Percentiles rank a stretch among this genome's conserved stretches.
phyloP scores from a whole-genome alignment of 2,329 filamentous ascomycete species.

The Xylaria sp. region DNA sequence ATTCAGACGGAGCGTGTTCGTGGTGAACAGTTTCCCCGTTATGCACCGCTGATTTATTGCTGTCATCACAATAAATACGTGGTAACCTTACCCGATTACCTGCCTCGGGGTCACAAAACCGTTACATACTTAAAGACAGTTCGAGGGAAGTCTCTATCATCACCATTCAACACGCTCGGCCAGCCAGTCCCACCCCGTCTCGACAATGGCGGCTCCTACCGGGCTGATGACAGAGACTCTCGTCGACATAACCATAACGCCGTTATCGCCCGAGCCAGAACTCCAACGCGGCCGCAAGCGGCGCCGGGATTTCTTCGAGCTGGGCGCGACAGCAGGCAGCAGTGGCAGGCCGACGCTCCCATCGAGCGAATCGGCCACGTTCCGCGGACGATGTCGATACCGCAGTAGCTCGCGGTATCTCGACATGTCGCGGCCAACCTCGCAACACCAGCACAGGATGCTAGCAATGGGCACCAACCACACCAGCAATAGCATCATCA shows the following conservation, averaged over 20 bases:
- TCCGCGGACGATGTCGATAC: conserved; percentile 56
- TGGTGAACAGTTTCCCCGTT: background rate
- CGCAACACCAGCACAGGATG: conserved; percentile 31
- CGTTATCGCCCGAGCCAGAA: conserved; percentile 50
- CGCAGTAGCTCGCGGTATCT: conserved; percentile 53
- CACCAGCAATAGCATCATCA: conserved; percentile 3
- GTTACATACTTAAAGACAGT: background rate
- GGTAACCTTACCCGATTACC: background rate
- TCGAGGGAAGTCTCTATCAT: background rate
- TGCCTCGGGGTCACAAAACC: background rate
- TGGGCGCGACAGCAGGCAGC: conserved; percentile 29
- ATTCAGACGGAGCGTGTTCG: background rate
- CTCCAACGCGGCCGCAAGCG: conserved; percentile 53
- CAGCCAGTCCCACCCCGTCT: background rate
- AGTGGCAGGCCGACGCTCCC: conserved; percentile 44
- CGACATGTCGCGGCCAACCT: conserved; percentile 43
- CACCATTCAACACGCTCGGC: background rate
- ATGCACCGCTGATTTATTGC: background rate
- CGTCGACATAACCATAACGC: conserved; percentile 43
- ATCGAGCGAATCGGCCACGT: conserved; percentile 54
- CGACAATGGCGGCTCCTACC: conserved; percentile 42
- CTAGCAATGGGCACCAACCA: background rate
- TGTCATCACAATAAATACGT: conserved; percentile 4
- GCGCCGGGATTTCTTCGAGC: conserved; percentile 49
- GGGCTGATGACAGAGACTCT: conserved; percentile 41